phyloP scores from a whole-genome alignment of 1,139 yeast genomes.

The Blastobotrys serpentis region DNA sequence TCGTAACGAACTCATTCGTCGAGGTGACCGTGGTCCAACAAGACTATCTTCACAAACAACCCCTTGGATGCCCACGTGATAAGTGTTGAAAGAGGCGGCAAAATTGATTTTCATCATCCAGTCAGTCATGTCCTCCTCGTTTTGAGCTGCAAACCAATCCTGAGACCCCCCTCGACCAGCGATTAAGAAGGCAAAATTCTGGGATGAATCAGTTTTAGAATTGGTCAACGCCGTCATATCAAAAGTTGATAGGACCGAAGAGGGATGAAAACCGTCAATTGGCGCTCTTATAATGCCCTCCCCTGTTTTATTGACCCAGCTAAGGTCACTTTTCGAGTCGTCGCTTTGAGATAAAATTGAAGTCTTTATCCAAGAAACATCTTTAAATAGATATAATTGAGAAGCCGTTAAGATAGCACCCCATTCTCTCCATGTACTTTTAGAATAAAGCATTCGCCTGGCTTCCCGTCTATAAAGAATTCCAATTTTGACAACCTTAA shows the following conservation, averaged over 20 bases:
- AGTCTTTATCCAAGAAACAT: conserved; percentile 40
- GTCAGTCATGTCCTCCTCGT: conserved; percentile 44
- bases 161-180: conserved; percentile 38
- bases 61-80: conserved; percentile 36
- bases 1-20: conserved; percentile 9
- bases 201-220: conserved; percentile 17
- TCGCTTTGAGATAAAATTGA: conserved; percentile 17
- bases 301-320: conserved; percentile 12
- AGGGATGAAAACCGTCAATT: conserved; percentile 43
- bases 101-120: conserved; percentile 61
- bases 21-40: conserved; percentile 2
- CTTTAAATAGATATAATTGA: conserved; percentile 43
- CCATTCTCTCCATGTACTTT: conserved; percentile 42
- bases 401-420: conserved; percentile 45
- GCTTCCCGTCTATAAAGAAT: conserved; percentile 40
- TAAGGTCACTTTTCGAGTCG: conserved; percentile 12
- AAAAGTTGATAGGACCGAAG: conserved; percentile 37
- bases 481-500: conserved; percentile 43
- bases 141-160: conserved; percentile 40
- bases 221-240: conserved; percentile 40
- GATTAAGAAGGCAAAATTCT: conserved; percentile 32
- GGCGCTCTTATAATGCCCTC: conserved; percentile 35
- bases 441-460: conserved; percentile 36
- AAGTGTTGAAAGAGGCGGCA: conserved; percentile 51
- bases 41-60: conserved; percentile 6